phyloP scores from a whole-genome alignment of 306 rosid species.

The Sicyos baderoa region DNA sequence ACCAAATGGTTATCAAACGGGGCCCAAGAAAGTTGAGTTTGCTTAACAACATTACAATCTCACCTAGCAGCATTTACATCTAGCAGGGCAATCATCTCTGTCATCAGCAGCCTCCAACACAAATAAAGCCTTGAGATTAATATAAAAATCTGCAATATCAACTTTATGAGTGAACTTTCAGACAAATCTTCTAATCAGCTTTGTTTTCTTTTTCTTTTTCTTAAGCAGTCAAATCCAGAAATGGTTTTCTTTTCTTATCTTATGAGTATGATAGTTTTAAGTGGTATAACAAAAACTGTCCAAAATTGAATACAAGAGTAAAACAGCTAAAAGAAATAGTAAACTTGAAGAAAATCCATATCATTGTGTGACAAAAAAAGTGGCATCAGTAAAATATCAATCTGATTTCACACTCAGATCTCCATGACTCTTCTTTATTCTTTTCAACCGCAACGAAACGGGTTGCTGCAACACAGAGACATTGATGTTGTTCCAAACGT shows the following conservation, averaged over 20 bases:
- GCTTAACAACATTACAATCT: not conserved
- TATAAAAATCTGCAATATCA: not conserved
- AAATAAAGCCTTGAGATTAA: not conserved
- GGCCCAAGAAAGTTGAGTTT: not conserved
- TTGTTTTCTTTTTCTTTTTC: not conserved
- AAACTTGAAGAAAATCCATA: slow-evolving; percentile 9
- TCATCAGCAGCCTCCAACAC: slow-evolving; percentile 2
- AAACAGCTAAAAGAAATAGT: not conserved
- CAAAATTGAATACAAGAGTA: not conserved
- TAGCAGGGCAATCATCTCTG: not conserved
- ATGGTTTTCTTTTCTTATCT: not conserved
- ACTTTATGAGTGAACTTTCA: not conserved
- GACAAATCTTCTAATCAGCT: slow-evolving; percentile 8
- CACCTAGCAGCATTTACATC: not conserved
- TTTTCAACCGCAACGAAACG: slow-evolving; percentile 40
- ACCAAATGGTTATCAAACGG: too few species aligned
- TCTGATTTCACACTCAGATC: slow-evolving; percentile 28
- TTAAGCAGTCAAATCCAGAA: not conserved
- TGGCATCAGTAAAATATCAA: slow-evolving; percentile 20
- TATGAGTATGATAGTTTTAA: slow-evolving; percentile 2
- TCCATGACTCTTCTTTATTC: slow-evolving; percentile 42
- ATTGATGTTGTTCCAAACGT: slow-evolving; percentile 75
- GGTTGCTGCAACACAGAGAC: slow-evolving; percentile 66
- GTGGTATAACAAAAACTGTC: not conserved
- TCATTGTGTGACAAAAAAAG: not conserved